Evolutionary conservation across 768 basidiomycete species (phyloP).

Genomic region (Tylopilus sp.): DNA sequence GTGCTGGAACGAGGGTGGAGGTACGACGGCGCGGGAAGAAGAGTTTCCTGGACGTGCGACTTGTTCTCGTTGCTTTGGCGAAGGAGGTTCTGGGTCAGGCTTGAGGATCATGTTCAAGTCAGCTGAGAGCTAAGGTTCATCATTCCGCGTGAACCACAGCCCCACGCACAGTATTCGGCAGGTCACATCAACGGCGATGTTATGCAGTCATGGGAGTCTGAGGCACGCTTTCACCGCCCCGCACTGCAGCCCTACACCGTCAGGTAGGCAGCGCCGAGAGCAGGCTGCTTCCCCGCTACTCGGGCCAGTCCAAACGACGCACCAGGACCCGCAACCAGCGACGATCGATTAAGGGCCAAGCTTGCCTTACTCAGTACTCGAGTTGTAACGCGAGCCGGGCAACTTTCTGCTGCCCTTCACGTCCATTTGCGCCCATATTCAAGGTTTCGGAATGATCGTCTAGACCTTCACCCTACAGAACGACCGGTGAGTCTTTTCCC

Average conservation of each 20-base stretch:
- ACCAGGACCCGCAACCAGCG: slow-evolving; percentile 5
- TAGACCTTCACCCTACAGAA: slow-evolving; percentile 15
- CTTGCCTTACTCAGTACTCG: slow-evolving; percentile 15
- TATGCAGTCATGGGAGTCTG: slow-evolving; percentile 6
- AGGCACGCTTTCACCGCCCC: slow-evolving; percentile 4
- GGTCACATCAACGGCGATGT: slow-evolving; percentile 7
- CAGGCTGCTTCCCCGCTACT: slow-evolving; percentile 8
- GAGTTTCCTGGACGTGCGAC: background rate
- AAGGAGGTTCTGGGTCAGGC: slow-evolving; percentile 5
- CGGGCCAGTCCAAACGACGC: slow-evolving; percentile 4
- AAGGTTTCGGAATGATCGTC: slow-evolving; percentile 15
- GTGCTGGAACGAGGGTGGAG: slow-evolving; percentile 29
- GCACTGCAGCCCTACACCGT: slow-evolving; percentile 5
- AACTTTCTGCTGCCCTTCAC: slow-evolving; percentile 17
- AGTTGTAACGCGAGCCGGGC: slow-evolving; percentile 14
- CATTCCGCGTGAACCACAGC: background rate
- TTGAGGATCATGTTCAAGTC: background rate
- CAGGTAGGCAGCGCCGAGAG: slow-evolving; percentile 6
- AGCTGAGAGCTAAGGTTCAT: too few species aligned
- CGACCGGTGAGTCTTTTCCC: slow-evolving; percentile 16
- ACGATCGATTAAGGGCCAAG: slow-evolving; percentile 13
- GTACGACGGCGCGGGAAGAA: background rate
- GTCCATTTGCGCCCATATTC: slow-evolving; percentile 14
- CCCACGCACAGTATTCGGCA: background rate
- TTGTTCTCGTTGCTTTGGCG: slow-evolving; percentile 5